Conservation (phyloP, 2,329 filamentous ascomycete species). For the Cadophora gregata region DNA sequence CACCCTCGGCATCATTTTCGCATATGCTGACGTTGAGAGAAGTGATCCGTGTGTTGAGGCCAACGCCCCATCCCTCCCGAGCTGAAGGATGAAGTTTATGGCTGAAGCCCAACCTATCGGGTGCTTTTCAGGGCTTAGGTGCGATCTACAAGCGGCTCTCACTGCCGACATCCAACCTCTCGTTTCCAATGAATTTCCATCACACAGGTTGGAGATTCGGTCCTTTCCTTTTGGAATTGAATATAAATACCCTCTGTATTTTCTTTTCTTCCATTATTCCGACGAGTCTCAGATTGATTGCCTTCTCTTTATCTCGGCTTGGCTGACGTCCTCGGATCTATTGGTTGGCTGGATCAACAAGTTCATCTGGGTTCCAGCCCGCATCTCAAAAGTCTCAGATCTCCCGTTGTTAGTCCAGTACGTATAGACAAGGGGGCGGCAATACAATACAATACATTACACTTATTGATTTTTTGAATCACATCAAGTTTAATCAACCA, state of each 20-base stretch:
- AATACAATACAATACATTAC: neutral
- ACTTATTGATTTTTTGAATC: neutral
- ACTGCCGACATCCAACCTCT: conserved; percentile 11
- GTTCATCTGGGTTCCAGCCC: neutral
- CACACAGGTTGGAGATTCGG: conserved; percentile 1
- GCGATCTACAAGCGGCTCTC: conserved; percentile 8
- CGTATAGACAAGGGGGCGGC: neutral
- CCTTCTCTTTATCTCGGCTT: neutral
- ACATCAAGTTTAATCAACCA: neutral
- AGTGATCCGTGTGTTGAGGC: neutral
- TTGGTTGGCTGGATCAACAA: neutral
- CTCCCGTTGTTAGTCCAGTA: neutral
- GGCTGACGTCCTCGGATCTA: neutral
- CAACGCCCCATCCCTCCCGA: conserved; percentile 5
- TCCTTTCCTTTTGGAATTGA: neutral
- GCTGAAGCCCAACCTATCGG: conserved; percentile 6
- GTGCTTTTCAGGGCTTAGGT: neutral
- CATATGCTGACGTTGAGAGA: neutral
- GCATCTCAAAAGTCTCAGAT: conserved; percentile 4
- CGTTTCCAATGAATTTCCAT: neutral
- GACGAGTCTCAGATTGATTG: neutral
- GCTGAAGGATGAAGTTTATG: conserved; percentile 4
- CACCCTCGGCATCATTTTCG: neutral
- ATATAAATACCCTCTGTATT: neutral
- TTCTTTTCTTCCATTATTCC: neutral